These are phyloP conservation scores for Mortierella sp. DNA, from an alignment of 371 early-diverging fungal genomes.

Conservation along the genomic window DNA sequence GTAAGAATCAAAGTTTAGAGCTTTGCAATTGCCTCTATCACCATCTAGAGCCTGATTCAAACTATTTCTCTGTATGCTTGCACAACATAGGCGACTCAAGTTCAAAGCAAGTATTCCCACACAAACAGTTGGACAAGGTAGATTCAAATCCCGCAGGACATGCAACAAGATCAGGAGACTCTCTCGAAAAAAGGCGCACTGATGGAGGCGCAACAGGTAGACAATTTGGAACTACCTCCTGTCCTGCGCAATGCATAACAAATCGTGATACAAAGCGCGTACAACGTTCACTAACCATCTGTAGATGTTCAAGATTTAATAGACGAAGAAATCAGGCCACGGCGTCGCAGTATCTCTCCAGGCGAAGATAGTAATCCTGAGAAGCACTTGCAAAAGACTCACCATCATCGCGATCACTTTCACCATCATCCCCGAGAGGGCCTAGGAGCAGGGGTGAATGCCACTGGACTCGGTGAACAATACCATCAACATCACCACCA, in stretches of 20 bases:
- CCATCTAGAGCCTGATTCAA: not conserved
- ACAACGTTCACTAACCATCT: not conserved
- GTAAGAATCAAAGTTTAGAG: slow-evolving; percentile 21
- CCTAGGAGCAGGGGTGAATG: not conserved
- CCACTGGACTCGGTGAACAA: not conserved
- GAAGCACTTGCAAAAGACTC: not conserved
- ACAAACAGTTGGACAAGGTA: slow-evolving; percentile 3
- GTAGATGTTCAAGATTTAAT: not conserved
- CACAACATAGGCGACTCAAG: slow-evolving; percentile 22
- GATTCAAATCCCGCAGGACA: slow-evolving; percentile 16
- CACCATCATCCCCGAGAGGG: not conserved
- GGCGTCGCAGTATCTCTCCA: slow-evolving; percentile 3
- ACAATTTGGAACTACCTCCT: not conserved
- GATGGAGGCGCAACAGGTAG: slow-evolving; percentile 11
- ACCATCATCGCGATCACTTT: not conserved
- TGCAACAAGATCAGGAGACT: slow-evolving; percentile 19
- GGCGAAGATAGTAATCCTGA: slow-evolving; percentile 3
- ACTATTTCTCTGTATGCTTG: not conserved
- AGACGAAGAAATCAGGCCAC: slow-evolving; percentile 13
- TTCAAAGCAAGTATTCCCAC: slow-evolving; percentile 14
- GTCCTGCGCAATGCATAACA: not conserved
- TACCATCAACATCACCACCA: slow-evolving; percentile 16
- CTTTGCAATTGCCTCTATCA: not conserved
- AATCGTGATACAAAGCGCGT: slow-evolving; percentile 5
- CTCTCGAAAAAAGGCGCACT: slow-evolving; percentile 9